Percentiles rank a stretch among this genome's conserved stretches.
These are phyloP conservation scores for Fagopyrum homotropicum DNA, from an alignment of 148 eudicot genomes.

Conservation along the genomic window DNA sequence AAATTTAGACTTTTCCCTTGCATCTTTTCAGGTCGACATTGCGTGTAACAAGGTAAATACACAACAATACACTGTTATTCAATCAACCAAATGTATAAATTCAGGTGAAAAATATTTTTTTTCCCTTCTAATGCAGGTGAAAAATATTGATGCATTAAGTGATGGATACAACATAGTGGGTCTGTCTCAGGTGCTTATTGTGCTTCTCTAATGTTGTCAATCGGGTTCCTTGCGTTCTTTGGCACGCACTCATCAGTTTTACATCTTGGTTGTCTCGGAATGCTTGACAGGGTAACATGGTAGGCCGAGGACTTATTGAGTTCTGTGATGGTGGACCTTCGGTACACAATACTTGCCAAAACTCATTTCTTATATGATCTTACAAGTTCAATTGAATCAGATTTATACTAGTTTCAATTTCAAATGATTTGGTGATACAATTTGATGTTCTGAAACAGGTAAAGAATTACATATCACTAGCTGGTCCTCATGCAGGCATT, in stretches of 20 bases:
- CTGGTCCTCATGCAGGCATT: slow-evolving; percentile 70
- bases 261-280: background rate
- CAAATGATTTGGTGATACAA: background rate
- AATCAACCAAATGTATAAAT: background rate
- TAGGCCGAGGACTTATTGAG: slow-evolving; percentile 13
- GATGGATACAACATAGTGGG: slow-evolving; percentile 59
- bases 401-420: background rate
- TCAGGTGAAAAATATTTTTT: background rate
- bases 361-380: background rate
- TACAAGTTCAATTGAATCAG: too few relatives aligned
- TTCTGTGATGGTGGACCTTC: slow-evolving; percentile 34
- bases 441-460: slow-evolving; percentile 34
- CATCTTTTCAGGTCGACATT: slow-evolving; percentile 13
- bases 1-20: background rate
- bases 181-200: slow-evolving; percentile 44
- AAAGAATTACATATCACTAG: slow-evolving; percentile 50
- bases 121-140: background rate
- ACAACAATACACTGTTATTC: background rate
- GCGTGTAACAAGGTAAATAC: slow-evolving; percentile 15
- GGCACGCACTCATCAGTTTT: background rate
- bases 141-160: slow-evolving; percentile 19
- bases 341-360: slow-evolving; percentile 25
- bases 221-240: background rate
- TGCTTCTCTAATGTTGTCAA: background rate
- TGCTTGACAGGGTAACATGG: slow-evolving; percentile 12